These are phyloP conservation scores for Daldinia eschscholtzii DNA, from an alignment of 2,329 filamentous ascomycete species.

Conservation along the genomic window DNA sequence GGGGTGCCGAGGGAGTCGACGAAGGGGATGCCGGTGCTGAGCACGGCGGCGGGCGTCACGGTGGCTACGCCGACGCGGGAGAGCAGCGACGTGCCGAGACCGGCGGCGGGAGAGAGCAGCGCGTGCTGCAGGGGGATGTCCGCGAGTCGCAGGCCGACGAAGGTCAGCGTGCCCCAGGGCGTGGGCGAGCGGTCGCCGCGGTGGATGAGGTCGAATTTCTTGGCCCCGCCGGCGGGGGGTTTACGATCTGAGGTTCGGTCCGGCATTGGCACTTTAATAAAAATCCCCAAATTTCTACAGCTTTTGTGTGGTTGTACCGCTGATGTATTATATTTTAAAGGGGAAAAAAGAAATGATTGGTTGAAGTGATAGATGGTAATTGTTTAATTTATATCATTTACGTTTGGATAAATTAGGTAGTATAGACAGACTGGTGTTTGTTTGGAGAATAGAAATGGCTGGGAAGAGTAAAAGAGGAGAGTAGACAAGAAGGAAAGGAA, in stretches of 20 bases:
- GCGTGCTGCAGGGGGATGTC: constrained; percentile 48
- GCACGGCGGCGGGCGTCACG: constrained; percentile 53
- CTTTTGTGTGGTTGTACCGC: background rate
- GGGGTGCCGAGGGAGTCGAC: constrained; percentile 59
- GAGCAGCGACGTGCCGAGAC: constrained; percentile 57
- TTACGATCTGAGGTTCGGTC: constrained; percentile 9
- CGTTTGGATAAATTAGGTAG: background rate
- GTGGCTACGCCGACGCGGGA: constrained; percentile 52
- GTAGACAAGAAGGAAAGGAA: too few relatives aligned
- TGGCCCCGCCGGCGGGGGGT: background rate
- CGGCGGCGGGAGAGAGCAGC: constrained; percentile 60
- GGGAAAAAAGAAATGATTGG: background rate
- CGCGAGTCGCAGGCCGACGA: constrained; percentile 56
- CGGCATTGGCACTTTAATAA: constrained; percentile 11
- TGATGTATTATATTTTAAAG: background rate
- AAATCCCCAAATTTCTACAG: too few relatives aligned
- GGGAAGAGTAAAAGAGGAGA: too few relatives aligned
- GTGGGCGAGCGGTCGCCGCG: constrained; percentile 56
- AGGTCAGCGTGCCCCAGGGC: constrained; percentile 54
- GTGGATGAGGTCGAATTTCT: constrained; percentile 53
- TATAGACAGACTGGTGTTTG: too few relatives aligned
- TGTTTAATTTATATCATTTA: background rate
- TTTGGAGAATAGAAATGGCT: too few relatives aligned
- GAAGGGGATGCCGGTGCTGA: constrained; percentile 41
- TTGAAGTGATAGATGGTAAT: background rate